Evolutionary conservation across 2,329 filamentous ascomycete genomes (phyloP).

Genomic region (Drechslerella stenobrocha): DNA sequence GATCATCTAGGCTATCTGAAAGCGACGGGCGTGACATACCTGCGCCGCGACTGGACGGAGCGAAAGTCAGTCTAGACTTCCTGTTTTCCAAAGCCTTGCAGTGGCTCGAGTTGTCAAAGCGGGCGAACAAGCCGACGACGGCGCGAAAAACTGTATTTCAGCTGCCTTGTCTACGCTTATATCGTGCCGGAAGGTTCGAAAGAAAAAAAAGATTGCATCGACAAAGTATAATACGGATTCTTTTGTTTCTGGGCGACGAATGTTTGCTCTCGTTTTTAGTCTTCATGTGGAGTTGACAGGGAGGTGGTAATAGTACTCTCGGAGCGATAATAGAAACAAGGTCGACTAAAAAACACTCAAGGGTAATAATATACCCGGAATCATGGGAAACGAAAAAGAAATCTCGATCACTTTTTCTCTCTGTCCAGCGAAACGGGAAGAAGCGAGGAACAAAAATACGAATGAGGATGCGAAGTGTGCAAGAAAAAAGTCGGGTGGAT

Average conservation of each 20-base stretch:
- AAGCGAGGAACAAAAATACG: conserved; percentile 34
- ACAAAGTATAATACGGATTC: too few species aligned
- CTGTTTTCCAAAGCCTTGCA: not conserved
- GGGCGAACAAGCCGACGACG: not conserved
- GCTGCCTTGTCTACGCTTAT: not conserved
- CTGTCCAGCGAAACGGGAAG: conserved; percentile 46
- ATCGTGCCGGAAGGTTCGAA: not conserved
- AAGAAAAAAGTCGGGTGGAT: conserved; percentile 11
- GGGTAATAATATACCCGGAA: conserved; percentile 15
- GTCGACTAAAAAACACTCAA: conserved; percentile 4
- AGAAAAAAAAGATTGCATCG: not conserved
- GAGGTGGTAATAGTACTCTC: too few species aligned
- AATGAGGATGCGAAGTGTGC: conserved; percentile 9
- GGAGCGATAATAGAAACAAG: conserved; percentile 1
- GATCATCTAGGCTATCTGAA: not conserved
- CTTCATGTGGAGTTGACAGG: too few species aligned
- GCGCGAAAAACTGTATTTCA: not conserved
- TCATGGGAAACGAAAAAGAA: conserved; percentile 39
- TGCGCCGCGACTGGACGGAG: not conserved
- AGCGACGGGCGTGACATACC: not conserved
- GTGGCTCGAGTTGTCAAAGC: conserved; percentile 6
- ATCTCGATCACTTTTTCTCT: conserved; percentile 5
- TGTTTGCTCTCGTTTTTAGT: too few species aligned
- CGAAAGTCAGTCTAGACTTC: not conserved
- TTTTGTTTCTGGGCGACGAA: too few species aligned